A percentile compares a stretch with the other conserved stretches of the same genome.
These are phyloP conservation scores for Aphanoascus verrucosus DNA, from an alignment of 2,329 filamentous ascomycete genomes.

Conservation along the genomic window DNA sequence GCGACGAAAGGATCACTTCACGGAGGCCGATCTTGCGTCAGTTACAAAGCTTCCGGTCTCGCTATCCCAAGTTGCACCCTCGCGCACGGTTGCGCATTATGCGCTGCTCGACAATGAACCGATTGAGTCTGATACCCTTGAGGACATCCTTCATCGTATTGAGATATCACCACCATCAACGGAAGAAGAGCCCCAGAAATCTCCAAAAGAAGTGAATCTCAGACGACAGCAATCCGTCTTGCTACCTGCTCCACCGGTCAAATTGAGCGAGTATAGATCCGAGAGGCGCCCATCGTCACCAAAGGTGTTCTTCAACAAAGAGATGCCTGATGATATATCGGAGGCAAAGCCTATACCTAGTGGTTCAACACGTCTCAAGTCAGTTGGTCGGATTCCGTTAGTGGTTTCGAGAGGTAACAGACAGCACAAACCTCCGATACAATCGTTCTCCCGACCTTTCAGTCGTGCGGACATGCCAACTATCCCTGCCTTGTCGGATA, in stretches of 20 bases:
- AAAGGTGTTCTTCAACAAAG: constrained; percentile 29
- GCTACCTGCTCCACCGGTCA: constrained; percentile 34
- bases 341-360: constrained; percentile 10
- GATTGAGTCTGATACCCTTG: constrained; percentile 29
- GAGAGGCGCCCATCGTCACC: constrained; percentile 26
- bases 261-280: constrained; percentile 23
- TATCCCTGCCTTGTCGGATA: constrained; percentile 26
- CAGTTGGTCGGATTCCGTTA: constrained; percentile 76
- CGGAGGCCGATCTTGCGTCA: constrained; percentile 43
- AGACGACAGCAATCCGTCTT: constrained; percentile 31
- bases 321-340: constrained; percentile 13
- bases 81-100: constrained; percentile 47
- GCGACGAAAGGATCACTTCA: constrained; percentile 19
- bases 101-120: constrained; percentile 43
- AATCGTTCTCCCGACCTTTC: constrained; percentile 81
- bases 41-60: constrained; percentile 29
- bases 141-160: constrained; percentile 30
- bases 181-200: constrained; percentile 23
- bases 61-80: constrained; percentile 29
- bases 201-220: constrained; percentile 24
- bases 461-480: constrained; percentile 39
- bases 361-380: constrained; percentile 56
- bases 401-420: constrained; percentile 58
- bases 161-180: constrained; percentile 33
- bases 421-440: constrained; percentile 55